phyloP scores from a whole-genome alignment of 1,139 yeast species.

The Dujonia santamariae region DNA sequence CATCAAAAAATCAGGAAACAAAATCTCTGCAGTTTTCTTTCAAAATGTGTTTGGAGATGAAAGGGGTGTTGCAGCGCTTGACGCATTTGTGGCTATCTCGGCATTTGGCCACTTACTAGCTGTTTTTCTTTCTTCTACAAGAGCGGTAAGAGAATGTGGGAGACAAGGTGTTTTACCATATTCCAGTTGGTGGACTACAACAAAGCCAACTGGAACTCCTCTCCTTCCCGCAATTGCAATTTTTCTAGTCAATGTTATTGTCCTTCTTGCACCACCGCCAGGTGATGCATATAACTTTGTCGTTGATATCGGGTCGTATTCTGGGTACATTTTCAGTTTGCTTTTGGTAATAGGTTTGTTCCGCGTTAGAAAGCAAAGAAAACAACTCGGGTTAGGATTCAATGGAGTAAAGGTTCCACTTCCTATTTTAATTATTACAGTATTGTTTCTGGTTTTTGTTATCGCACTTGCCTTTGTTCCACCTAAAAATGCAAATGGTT shows the following conservation, averaged over 20 bases:
- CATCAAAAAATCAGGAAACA: conserved; percentile 29
- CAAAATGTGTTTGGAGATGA: conserved; percentile 28
- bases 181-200: conserved; percentile 36
- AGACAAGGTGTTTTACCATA: conserved; percentile 47
- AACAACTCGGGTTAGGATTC: conserved; percentile 30
- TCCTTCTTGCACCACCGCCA: conserved; percentile 41
- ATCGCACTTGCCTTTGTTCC: conserved; percentile 40
- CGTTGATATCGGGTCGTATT: conserved; percentile 30
- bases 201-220: conserved; percentile 44
- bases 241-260: conserved; percentile 35
- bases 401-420: conserved; percentile 30
- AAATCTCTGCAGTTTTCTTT: conserved; percentile 33
- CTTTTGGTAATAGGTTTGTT: conserved; percentile 34
- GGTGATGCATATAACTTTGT: conserved; percentile 48
- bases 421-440: conserved; percentile 24
- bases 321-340: conserved; percentile 33
- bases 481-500: conserved; percentile 18
- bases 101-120: conserved; percentile 43
- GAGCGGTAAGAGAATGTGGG: conserved; percentile 44
- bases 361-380: conserved; percentile 31
- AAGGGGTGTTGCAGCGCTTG: conserved; percentile 29
- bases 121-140: conserved; percentile 37
- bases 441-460: conserved; percentile 32
- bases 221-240: conserved; percentile 34
- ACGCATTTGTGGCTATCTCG: conserved; percentile 38